Evolutionary conservation across 495 filamentous ascomycete species (phyloP), one percentile per base, ranked within the genome.

Genomic region (Daldinia loculata): DNA sequence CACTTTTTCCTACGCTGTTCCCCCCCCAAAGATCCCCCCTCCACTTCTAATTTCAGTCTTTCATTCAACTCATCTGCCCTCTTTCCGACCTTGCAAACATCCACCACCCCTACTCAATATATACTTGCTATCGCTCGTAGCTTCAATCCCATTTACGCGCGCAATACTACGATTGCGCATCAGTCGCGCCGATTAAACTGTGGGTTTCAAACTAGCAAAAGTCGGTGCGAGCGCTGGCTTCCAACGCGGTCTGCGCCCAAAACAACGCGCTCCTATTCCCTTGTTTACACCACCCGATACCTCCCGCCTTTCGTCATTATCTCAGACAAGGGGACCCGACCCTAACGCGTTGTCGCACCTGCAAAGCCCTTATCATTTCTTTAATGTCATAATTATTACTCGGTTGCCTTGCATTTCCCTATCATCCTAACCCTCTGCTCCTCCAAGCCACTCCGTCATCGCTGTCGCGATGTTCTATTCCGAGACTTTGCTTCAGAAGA

Each of bases 401-500:
- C 39, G 15, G 12, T 55, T 19, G 22, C 55, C 43, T 74, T 67
- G 19, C 56, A 41, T 68, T 57, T 27, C 61, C 34, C 41, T 39
- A 60, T 43, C 36, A 9, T 53, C 56, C 60, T 43, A 7, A 56
- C 11, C 61, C 63, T 53, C 56, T 69, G 75, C 75, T 71, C 74
- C 77, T 76, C 77, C 78, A 82, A 74, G 69, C 78, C 19, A 24
- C 76, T 59, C 62, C 68, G 66, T 67, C 80, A 74, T 78, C 80
- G 80, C 79, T 72, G 56, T 73, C 85, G 82, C 79, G 78, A 99
- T 99, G 95, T 99, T 99, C 84, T 99, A 97, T 82, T 97, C 95
- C 24, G 95, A 97, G 84, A 93, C 93, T 52, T 88, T 99, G 63
- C 89, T 99, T 67, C 94, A 93, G 61, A 95, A 96, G 89, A 97